A percentile compares a stretch with the other conserved stretches of the same genome.
Evolutionary conservation across 768 basidiomycete species (phyloP).

Genomic region (Punctularia strigosozonata): DNA sequence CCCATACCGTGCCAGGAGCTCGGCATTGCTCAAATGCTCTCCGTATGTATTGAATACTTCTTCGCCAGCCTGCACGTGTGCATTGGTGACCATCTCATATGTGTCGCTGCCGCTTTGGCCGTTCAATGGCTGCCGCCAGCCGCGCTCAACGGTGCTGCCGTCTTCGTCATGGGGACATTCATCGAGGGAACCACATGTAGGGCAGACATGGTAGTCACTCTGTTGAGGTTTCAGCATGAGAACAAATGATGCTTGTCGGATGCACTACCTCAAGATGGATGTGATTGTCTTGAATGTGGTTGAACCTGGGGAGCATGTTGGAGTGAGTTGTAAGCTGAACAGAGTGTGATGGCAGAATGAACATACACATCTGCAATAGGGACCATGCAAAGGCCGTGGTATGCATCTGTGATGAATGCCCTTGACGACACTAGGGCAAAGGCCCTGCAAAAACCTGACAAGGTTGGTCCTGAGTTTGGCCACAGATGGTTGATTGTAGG

Average conservation of each 20-base stretch:
- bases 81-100: constrained; percentile 59
- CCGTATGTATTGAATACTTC: constrained; percentile 77
- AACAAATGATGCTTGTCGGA: constrained; percentile 4
- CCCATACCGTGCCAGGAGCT: constrained; percentile 59
- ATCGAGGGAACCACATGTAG: constrained; percentile 52
- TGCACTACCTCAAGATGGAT: constrained; percentile 59
- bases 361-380: constrained; percentile 77
- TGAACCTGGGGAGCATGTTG: constrained; percentile 37
- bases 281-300: constrained; percentile 57
- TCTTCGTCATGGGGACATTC: constrained; percentile 58
- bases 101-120: constrained; percentile 10
- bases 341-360: not conserved
- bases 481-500: constrained; percentile 11
- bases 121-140: not conserved
- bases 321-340: not conserved
- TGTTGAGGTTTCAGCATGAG: constrained; percentile 18
- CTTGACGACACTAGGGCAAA: constrained; percentile 67
- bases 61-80: constrained; percentile 30
- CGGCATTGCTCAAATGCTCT: constrained; percentile 49
- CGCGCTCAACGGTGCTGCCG: not conserved
- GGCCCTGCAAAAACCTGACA: constrained; percentile 38
- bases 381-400: constrained; percentile 72
- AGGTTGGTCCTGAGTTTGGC: constrained; percentile 11
- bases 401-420: constrained; percentile 75
- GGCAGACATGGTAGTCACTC: constrained; percentile 68